Evolutionary conservation across 1,139 yeast species (phyloP), one percentile per base, ranked within the genome.

Genomic region (Kodamaea ohmeri): DNA sequence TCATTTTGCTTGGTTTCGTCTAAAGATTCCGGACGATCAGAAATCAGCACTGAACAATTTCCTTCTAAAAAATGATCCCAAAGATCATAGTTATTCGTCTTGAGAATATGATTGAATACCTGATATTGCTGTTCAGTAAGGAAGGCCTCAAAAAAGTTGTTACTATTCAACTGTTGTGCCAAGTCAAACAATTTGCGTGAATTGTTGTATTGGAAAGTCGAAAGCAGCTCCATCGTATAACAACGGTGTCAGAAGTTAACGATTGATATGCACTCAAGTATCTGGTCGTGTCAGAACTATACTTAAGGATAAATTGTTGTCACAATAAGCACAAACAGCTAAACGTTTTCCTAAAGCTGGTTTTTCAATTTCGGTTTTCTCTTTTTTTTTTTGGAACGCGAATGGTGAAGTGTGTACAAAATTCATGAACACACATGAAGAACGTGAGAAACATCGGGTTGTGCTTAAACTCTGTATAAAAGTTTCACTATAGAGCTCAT

Each of bases 111-210:
- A 34, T 69, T 65, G 28, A 83, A 56, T 3, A 83, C 70, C 43
- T 75, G 69, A 47, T 67, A 68, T 55, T 83, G 90, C 44, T 73
- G 77, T n/a, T 79, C 76, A 31, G 80, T 78, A 40, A 83, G 61
- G 50, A 78, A 80, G 24, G 75, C 65, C 45, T 76, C 78, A 55
- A 83, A 82, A 41, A 72, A 71, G 19, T 74, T 71, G 29, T 65
- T 58, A 28, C 56, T 49, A 51, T 73, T 70, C 25, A 82, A 58
- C 43, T 64, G 65, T 41, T 68, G 71, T 1, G 87, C 72, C 43
- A 80, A 60, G 40, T 55, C 60, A 43, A 71, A 69, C 37, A 80
- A 60, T 43, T 61, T 64, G 18, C 41, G 42, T 18, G 68, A 52
- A 51, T 75, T 64, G 47, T 72, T 71, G 25, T 55, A 49, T 46